phyloP scores from a whole-genome alignment of 2,329 filamentous ascomycete genomes.

The Colletotrichum sojae region DNA sequence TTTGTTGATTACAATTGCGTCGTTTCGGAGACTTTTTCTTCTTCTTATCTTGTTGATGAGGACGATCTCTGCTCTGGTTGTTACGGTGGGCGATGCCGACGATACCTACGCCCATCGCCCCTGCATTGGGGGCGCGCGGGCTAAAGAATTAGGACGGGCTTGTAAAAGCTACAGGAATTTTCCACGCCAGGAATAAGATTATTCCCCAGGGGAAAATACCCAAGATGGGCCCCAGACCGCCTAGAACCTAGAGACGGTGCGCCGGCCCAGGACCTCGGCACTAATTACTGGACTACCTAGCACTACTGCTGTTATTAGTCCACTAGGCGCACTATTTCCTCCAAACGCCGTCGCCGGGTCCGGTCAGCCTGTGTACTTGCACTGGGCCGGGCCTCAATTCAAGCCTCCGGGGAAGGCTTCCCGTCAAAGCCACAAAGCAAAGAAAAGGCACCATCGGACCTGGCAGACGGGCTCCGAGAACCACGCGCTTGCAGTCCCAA shows the following conservation, averaged over 20 bases:
- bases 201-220: constrained; percentile 4
- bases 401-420: constrained; percentile 23
- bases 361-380: constrained; percentile 25
- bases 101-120: neutral
- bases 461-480: neutral
- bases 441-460: constrained; percentile 12
- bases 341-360: constrained; percentile 19
- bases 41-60: neutral
- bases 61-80: neutral
- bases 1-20: neutral
- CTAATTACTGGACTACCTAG: neutral
- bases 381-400: constrained; percentile 21
- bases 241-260: neutral
- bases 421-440: constrained; percentile 26
- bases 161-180: constrained; percentile 1
- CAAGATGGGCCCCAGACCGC: constrained; percentile 7
- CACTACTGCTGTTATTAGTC: no score
- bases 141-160: neutral
- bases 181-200: constrained; percentile 23
- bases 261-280: constrained; percentile 37
- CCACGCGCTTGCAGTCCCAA: neutral
- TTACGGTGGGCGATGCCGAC: neutral
- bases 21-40: neutral
- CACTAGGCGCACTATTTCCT: constrained; percentile 9
- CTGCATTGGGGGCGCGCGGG: constrained; percentile 6